These are phyloP conservation scores for Globisporangium acanthophoron DNA, from an alignment of 352 stramenopile species.

Conservation along the genomic window DNA sequence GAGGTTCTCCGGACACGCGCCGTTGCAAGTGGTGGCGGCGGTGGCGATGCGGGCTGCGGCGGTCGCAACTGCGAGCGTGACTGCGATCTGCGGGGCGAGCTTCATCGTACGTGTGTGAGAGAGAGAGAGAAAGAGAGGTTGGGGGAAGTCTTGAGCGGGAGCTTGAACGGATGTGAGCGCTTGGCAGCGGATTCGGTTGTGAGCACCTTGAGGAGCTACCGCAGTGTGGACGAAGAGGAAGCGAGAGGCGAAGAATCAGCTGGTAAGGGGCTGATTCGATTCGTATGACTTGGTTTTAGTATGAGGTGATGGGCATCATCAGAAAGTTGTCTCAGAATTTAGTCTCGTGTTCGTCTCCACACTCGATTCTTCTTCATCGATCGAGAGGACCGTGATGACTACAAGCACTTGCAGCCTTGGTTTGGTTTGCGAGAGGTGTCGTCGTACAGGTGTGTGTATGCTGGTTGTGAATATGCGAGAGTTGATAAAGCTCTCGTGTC, in stretches of 20 bases:
- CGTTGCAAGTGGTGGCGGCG: constrained; percentile 2
- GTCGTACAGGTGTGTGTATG: too few species aligned
- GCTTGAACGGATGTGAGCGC: too few species aligned
- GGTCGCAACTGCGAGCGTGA: background rate
- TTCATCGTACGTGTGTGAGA: constrained; percentile 1
- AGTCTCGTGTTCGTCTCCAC: background rate
- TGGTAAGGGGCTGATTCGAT: too few species aligned
- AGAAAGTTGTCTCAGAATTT: background rate
- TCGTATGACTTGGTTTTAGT: background rate
- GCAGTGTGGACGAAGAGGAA: too few species aligned
- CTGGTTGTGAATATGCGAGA: background rate
- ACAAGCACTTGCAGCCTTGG: too few species aligned
- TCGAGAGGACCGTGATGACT: too few species aligned
- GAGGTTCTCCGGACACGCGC: constrained; percentile 12
- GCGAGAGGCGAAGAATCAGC: too few species aligned
- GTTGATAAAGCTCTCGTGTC: background rate
- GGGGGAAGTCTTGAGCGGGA: too few species aligned
- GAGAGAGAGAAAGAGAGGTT: too few species aligned
- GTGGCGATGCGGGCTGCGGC: background rate
- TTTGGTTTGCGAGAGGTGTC: too few species aligned
- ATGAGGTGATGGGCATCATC: background rate
- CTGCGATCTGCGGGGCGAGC: background rate
- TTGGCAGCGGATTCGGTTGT: too few species aligned
- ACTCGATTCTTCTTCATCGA: background rate
- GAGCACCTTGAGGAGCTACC: too few species aligned